Evolutionary conservation across 306 rosid genomes (phyloP), one percentile per base, ranked within the genome.

Genomic region (Sicyos baderoa): DNA sequence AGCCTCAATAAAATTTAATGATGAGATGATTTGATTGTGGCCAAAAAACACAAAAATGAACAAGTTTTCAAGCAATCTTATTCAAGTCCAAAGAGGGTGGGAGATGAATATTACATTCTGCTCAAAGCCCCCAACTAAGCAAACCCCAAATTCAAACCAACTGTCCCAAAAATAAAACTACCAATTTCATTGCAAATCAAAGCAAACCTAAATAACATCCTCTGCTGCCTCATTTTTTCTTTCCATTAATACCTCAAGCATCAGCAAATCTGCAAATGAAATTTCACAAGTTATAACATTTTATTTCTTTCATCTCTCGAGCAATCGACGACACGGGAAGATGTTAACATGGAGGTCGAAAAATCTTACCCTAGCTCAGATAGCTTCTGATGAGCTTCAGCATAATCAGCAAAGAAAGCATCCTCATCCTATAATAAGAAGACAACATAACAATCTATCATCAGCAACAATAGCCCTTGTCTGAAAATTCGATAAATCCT

Each of bases 301-400:
- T 14, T 16, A 19, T 54, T 7, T 42, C 0, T 42, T 0, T 5
- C 11, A 63, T 19, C 18, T 64, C 50, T 9, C 17, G 10, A 22
- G 13, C 71, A 1, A 42, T 35, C 4, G 9, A 22, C 9, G 0
- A 17, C 2, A 6, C 6, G 3, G 29, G 4, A 17, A 50, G 1
- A 4, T 15, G 4, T 1, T 5, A 1, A 37, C 2, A 17, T 4
- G 2, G 49, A 7, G 8, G 37, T 4, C 7, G 27, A 0, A 54
- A 12, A 42, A 22, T 60, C 87, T 60, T 76, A 94, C 99, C 97
- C 99, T 10, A 94, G 92, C 84, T 94, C 99, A 1, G 97, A 90
- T 52, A 94, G 99, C 86, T 82, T 90, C 70, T 21, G 76, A 68
- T 94, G 99, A 47, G 99, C 86, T 51, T 59, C 84, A 0, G 96